Base-by-base conservation (phyloP, 2,329 filamentous ascomycete genomes). In the Sphaerulina musiva region DNA sequence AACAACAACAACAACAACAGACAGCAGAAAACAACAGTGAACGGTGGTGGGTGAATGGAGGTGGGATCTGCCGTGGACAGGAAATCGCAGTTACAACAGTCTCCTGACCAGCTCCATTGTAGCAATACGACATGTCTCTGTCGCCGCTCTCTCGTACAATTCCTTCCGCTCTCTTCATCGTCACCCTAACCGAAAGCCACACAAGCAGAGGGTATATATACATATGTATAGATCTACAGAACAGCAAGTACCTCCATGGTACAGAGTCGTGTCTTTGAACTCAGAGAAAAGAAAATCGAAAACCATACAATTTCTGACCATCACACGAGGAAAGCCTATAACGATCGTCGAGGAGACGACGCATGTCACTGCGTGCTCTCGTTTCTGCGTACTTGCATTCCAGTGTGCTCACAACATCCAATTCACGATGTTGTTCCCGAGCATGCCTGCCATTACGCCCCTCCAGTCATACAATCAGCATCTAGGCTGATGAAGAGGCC, bases 291-390 rank as follows among this genome's bases (percentile, higher is more conserved):
- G 8, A 29, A 11, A 6, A n/a, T n/a, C 6, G 31, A 12, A 12
- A 47, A 38, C 14, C 8, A 47, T 12, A 36, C 32, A 39, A 47
- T 34, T 32, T n/a, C 47, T 49, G 20, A 2, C 9, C 23, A 26
- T 17, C 47, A 34, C 38, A 42, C 34, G 10, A 20, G 31, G 20
- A 36, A 20, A 23, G 36, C 14, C 34, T 36, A 39, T 14, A 47
- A 38, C n/a, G 31, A 47, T 38, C 45, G 45, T 47, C 45, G 45
- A 47, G 32, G 45, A 47, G 45, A 47, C 10, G 34, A 4, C 34
- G 12, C 31, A 23, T 36, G 20, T 47, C 26, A 29, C 26, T 29
- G 26, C 26, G 3, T 1, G 26, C 26, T 29, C 45, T 39, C 45
- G 31, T 47, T 23, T 26, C 23, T 47, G 29, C 36, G 17, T 47